Percentiles rank a stretch among this genome's conserved stretches.
Evolutionary conservation across 805 yeast species (phyloP).

Genomic region (Pichia gijzeniarum): DNA sequence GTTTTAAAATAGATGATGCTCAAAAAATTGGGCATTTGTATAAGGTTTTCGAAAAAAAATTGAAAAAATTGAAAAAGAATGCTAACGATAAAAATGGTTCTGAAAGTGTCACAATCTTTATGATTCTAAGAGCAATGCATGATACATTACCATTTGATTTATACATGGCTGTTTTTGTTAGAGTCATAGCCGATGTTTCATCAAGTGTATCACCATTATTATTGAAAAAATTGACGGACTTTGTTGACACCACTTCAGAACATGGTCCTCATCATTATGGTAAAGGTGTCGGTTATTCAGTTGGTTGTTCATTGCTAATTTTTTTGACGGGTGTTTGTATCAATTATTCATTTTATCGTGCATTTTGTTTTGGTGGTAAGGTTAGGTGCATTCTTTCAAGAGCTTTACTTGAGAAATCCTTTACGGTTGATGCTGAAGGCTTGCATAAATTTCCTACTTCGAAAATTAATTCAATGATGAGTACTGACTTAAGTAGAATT

Average conservation of each 20-base stretch:
- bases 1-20: conserved; percentile 40
- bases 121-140: too few relatives aligned
- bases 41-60: conserved; percentile 31
- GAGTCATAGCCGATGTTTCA: too few relatives aligned
- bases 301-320: conserved; percentile 62
- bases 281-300: conserved; percentile 68
- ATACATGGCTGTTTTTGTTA: too few relatives aligned
- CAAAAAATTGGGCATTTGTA: conserved; percentile 37
- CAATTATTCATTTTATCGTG: conserved; percentile 56
- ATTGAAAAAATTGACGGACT: conserved; percentile 55
- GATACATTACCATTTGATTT: too few relatives aligned
- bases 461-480: conserved; percentile 67
- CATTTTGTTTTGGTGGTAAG: conserved; percentile 61
- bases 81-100: too few relatives aligned
- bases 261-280: too few relatives aligned
- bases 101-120: too few relatives aligned
- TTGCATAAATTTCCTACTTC: conserved; percentile 61
- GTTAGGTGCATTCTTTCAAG: conserved; percentile 64
- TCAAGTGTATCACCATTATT: conserved; percentile 42
- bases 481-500: conserved; percentile 73
- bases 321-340: conserved; percentile 40
- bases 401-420: conserved; percentile 61
- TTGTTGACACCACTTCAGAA: conserved; percentile 50
- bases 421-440: conserved; percentile 53
- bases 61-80: conserved; percentile 14